phyloP scores from a whole-genome alignment of 2,329 filamentous ascomycete genomes.

The Trichoderma pleuroti region DNA sequence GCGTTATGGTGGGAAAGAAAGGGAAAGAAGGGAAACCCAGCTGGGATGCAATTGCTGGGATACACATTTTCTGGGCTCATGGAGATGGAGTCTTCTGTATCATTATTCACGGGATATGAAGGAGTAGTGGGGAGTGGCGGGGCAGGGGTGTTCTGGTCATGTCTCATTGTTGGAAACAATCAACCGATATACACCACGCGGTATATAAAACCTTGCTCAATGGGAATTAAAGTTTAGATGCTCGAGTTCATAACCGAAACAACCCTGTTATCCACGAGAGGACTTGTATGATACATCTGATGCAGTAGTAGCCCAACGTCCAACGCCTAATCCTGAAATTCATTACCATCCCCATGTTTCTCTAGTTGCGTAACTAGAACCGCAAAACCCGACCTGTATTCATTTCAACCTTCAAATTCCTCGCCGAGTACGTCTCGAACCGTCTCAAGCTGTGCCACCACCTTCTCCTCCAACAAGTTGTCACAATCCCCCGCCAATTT shows the following conservation, averaged over 20 bases:
- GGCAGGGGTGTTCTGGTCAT: neutral
- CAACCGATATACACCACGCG: neutral
- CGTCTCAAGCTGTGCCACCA: constrained; percentile 64
- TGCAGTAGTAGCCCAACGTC: constrained; percentile 16
- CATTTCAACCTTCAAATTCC: constrained; percentile 39
- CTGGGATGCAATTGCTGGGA: neutral
- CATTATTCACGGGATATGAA: constrained; percentile 5
- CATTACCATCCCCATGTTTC: constrained; percentile 8
- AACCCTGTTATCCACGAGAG: constrained; percentile 2
- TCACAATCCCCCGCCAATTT: constrained; percentile 45
- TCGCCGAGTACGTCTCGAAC: constrained; percentile 55
- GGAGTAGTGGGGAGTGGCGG: neutral
- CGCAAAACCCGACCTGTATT: constrained; percentile 16
- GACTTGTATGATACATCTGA: constrained; percentile 8
- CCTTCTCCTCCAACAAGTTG: constrained; percentile 71
- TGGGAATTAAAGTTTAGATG: constrained; percentile 16
- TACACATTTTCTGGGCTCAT: neutral
- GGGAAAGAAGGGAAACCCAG: neutral
- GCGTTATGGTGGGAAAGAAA: neutral
- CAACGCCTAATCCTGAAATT: constrained; percentile 19
- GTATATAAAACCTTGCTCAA: constrained; percentile 16
- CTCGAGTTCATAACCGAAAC: constrained; percentile 4
- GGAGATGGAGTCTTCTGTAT: constrained; percentile 9
- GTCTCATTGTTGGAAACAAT: neutral
- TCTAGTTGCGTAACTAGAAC: constrained; percentile 21